Evolutionary conservation across 73 alveolate species (phyloP), one percentile per base, ranked within the genome.

Genomic region (Effrenium voratum): DNA sequence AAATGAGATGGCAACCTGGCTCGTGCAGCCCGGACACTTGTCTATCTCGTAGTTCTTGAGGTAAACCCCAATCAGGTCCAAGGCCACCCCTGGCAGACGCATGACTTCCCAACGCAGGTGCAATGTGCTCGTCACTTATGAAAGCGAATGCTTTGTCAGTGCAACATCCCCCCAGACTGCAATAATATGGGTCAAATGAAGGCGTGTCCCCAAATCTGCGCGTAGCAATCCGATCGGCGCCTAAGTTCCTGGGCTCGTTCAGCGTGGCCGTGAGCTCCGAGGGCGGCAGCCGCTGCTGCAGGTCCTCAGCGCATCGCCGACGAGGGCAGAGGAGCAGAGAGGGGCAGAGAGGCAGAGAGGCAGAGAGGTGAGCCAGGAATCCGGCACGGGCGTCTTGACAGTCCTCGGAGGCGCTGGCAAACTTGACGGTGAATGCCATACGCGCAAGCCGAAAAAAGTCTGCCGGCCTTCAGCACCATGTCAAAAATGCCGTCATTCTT

Each of bases 31-130:
- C 12, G 26, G 79, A 3, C 73, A 45, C 98, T 92, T 92, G 81
- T 92, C 98, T n/a, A 92, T 92, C 92, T 92, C 98, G 38, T 92
- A 92, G 81, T 92, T 92, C 98, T 92, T 92, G 68, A 92, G 81
- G 66, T 92, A 92, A 41, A 92, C 98, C 43, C 98, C 98, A 55
- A 92, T 76, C 80, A 92, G 91, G 40, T 92, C 98, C 92, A 92
- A 75, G 34, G 98, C 98, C 3, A 92, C 98, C 47, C 98, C 98
- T 92, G 50, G 2, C 88, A 22, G 30, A n/a, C n/a, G n/a, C n/a
- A n/a, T n/a, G n/a, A n/a, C n/a, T n/a, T n/a, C n/a, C n/a, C n/a
- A n/a, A n/a, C n/a, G n/a, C n/a, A n/a, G n/a, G n/a, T n/a, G n/a
- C n/a, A n/a, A n/a, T n/a, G n/a, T n/a, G n/a, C n/a, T n/a, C n/a